These are phyloP conservation scores for Talaromyces sp. DNA, from an alignment of 2,329 filamentous ascomycete species.

Conservation along the genomic window DNA sequence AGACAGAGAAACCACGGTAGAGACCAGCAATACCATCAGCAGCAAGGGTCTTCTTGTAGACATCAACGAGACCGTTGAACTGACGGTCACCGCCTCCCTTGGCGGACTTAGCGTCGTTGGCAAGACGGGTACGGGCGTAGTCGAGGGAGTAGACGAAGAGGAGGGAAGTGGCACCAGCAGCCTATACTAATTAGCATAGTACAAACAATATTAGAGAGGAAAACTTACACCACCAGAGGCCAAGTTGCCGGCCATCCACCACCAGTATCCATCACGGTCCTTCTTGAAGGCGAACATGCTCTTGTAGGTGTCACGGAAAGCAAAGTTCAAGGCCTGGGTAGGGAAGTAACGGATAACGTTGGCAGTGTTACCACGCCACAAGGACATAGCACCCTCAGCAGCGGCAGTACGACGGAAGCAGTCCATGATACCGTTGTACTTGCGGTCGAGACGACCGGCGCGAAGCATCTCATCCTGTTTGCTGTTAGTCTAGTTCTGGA, in stretches of 20 bases:
- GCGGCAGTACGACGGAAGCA: constrained; percentile 92
- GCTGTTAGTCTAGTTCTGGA: constrained; percentile 17
- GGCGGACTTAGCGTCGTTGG: constrained; percentile 99
- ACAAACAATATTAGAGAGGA: not conserved
- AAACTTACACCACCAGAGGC: constrained; percentile 95
- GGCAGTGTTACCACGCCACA: constrained; percentile 99
- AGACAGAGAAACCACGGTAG: constrained; percentile 99
- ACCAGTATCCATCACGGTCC: constrained; percentile 94
- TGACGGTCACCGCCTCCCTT: constrained; percentile 94
- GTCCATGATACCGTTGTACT: constrained; percentile 89
- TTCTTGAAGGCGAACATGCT: constrained; percentile 99
- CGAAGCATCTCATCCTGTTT: constrained; percentile 99
- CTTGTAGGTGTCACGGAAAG: constrained; percentile 99
- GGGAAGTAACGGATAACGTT: constrained; percentile 99
- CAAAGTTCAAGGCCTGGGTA: constrained; percentile 99
- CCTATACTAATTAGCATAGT: constrained; percentile 45
- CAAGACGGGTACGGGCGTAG: constrained; percentile 99
- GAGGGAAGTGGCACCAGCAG: constrained; percentile 98
- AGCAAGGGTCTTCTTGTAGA: constrained; percentile 99
- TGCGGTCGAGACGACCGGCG: constrained; percentile 94
- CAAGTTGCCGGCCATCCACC: constrained; percentile 99
- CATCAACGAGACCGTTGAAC: constrained; percentile 99
- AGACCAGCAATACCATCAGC: constrained; percentile 99
- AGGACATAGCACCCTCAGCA: constrained; percentile 87
- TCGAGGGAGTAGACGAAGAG: constrained; percentile 99